These are phyloP conservation scores for Penicillium sp. DNA, from an alignment of 2,329 filamentous ascomycete genomes.

Conservation along the genomic window DNA sequence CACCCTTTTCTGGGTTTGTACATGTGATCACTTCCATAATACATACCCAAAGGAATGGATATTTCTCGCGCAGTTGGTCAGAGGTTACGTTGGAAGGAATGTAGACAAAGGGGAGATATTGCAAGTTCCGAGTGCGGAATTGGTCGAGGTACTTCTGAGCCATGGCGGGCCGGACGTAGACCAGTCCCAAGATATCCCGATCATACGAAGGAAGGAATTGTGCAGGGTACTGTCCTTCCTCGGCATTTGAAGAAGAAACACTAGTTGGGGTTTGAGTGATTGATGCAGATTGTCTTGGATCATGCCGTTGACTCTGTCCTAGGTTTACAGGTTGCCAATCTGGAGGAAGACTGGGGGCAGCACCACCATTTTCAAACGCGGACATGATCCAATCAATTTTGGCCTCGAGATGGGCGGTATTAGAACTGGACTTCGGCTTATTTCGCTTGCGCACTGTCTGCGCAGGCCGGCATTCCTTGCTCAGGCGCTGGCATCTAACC, in stretches of 20 bases:
- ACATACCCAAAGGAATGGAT: slow-evolving; percentile 36
- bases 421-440: slow-evolving; percentile 19
- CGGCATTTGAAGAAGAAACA: slow-evolving; percentile 1
- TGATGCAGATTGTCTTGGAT: neutral
- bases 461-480: slow-evolving; percentile 36
- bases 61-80: slow-evolving; percentile 23
- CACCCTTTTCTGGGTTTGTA: slow-evolving; percentile 8
- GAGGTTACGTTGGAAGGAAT: slow-evolving; percentile 19
- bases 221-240: neutral
- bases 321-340: slow-evolving; percentile 11
- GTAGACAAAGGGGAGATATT: slow-evolving; percentile 23
- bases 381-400: slow-evolving; percentile 26
- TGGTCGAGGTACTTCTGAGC: slow-evolving; percentile 14
- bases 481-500: slow-evolving; percentile 37
- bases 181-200: slow-evolving; percentile 7
- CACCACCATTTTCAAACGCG: slow-evolving; percentile 21
- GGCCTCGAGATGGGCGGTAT: slow-evolving; percentile 23
- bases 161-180: slow-evolving; percentile 13
- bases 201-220: neutral
- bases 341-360: slow-evolving; percentile 5
- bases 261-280: slow-evolving; percentile 1
- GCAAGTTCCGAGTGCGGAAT: slow-evolving; percentile 21
- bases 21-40: slow-evolving; percentile 30
- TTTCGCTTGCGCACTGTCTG: slow-evolving; percentile 27
- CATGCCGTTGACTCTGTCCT: neutral